Conservation (phyloP, 257 asterid genomes). For the Solanum dulcamara region DNA sequence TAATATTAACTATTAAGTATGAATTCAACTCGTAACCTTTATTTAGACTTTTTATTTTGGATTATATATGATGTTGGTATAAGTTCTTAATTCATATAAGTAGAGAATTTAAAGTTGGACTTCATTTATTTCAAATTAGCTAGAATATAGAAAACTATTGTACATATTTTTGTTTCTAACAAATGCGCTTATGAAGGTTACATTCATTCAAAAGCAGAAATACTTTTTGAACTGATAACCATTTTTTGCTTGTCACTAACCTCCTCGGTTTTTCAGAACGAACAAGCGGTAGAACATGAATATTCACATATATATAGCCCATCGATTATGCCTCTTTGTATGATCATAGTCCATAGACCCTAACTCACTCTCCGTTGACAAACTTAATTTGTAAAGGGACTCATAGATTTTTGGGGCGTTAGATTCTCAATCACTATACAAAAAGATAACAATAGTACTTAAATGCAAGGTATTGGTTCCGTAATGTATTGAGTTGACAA, state of each 20-base stretch:
- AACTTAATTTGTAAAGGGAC: background rate
- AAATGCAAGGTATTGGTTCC: background rate
- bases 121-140: background rate
- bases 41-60: background rate
- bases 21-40: background rate
- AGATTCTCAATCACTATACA: background rate
- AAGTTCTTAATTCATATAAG: background rate
- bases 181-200: background rate
- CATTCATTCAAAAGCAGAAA: background rate
- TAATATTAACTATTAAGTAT: background rate
- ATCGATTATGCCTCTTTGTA: background rate
- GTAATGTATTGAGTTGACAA: background rate
- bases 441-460: background rate
- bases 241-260: background rate
- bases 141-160: background rate
- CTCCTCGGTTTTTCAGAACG: background rate
- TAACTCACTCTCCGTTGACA: background rate
- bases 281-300: background rate
- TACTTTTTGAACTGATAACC: accelerated
- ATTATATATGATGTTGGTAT: background rate
- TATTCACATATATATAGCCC: background rate
- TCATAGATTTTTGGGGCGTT: background rate
- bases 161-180: background rate
- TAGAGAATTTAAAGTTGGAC: background rate
- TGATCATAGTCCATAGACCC: background rate